phyloP scores from a whole-genome alignment of 768 basidiomycete species.

The Termitomyces sp. region DNA sequence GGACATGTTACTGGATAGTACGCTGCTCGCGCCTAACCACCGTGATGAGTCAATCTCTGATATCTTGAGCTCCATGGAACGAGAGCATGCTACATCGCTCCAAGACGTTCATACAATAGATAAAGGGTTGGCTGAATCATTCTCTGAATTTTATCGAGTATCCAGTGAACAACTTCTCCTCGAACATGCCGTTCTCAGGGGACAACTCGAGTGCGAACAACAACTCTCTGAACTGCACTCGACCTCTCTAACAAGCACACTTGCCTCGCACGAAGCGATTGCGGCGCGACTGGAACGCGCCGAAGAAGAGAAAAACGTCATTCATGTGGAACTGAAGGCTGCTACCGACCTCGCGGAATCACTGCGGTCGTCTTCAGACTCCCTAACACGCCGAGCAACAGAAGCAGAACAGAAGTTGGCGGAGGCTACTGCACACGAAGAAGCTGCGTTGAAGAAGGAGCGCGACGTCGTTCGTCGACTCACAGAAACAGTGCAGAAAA shows the following conservation, averaged over 20 bases:
- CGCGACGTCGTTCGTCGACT: conserved; percentile 41
- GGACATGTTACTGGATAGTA: neutral
- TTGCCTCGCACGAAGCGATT: conserved; percentile 36
- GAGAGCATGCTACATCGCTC: conserved; percentile 1
- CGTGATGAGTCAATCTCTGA: neutral
- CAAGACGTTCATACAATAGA: conserved; percentile 6
- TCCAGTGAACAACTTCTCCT: conserved; percentile 27
- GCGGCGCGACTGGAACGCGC: conserved; percentile 33
- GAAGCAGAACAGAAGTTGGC: conserved; percentile 22
- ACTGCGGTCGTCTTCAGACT: conserved; percentile 15
- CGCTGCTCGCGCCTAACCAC: neutral
- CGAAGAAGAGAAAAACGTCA: conserved; percentile 26
- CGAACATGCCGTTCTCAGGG: conserved; percentile 22
- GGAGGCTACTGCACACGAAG: conserved; percentile 21
- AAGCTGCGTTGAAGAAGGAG: conserved; percentile 37
- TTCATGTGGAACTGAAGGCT: conserved; percentile 14
- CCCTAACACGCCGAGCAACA: conserved; percentile 13
- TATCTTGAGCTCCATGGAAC: conserved; percentile 1
- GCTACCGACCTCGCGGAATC: conserved; percentile 17
- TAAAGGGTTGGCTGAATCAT: conserved; percentile 11
- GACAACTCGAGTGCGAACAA: conserved; percentile 23
- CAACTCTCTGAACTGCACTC: conserved; percentile 24
- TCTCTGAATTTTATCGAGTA: conserved; percentile 30
- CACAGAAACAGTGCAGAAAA: conserved; percentile 44
- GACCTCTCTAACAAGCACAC: conserved; percentile 32